Base-by-base conservation (phyloP, 225 moss, liverwort and hornwort genomes). In the Marchantia polymorpha region DNA sequence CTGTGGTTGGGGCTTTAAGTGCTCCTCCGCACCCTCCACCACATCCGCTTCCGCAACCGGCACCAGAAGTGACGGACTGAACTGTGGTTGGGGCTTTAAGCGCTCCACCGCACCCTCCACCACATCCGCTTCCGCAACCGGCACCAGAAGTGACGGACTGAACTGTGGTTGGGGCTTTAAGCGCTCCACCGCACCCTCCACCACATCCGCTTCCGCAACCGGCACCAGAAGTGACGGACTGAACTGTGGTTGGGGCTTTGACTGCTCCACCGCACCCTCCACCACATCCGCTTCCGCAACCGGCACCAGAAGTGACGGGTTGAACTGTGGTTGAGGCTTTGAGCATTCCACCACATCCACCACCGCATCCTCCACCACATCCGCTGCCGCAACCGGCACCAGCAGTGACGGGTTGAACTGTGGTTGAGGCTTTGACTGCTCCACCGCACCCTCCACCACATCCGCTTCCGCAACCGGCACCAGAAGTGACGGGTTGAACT, bases 121-220 rank as follows among this genome's bases (percentile, higher is more conserved):
- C 47, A 48, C 69, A 69, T 46, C 30, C 69, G 47, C 69, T 69
- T 7, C 69, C 69, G 19, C 69, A 46, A 17, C 69, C 69, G 47
- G 46, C 69, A 69, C 46, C 69, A 11, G 14, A 20, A 39, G 69
- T 46, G 47, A 9, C 29, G 2, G 26, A 6, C 29, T 26, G 26
- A 65, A 6, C 29, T 26, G 27, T 10, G 29, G 65, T 12, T 65
- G 65, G 8, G 29, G 65, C 65, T 27, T 8, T 10, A 3, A 65
- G 27, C 0, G 27, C 10, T 65, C 26, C 69, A 46, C 47, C 69
- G 67, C 48, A 47, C 48, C 47, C 70, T 52, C 50, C 72, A 50
- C 72, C 72, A 25, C 72, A 72, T 51, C 14, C 72, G 52, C 72
- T 23, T 48, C 71, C 71, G 16, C 68, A 69, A 15, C 39, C 68